Base-by-base conservation (phyloP, 2,329 filamentous ascomycete species). In the Thelonectria rubi region DNA sequence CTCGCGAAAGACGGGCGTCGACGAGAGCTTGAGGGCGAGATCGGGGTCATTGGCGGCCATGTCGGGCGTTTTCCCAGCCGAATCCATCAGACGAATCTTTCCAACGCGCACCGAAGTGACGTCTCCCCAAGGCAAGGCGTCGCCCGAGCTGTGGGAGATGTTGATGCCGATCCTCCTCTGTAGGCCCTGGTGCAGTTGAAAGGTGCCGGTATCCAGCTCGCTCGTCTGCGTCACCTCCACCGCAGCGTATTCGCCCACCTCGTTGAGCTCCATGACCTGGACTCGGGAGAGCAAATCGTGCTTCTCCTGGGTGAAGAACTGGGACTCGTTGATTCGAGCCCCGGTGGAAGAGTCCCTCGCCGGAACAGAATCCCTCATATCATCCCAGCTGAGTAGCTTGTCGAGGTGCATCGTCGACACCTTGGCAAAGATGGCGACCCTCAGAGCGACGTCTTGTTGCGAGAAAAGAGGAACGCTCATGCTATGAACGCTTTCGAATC, bases 301-400 rank as follows among this genome's bases (percentile, higher is more conserved):
- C 68, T 93, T 91, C 74, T 98, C 95, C 75, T 97, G 93, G 0
- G 90, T 92, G 71, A 90, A 97, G 74, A 96, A 99, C 68, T 99
- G 94, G 0, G 91, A 91, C 76, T 99, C 95, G 12, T 92, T 89
- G 66, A 99, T 89, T 11, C 95, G 86, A 21, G 91, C 84, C 43
- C 82, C 84, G 63, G 84, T 86, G 5, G 80, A 75, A 59, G 81
- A 83, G 43, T 81, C 81, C 57, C 85, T 84, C 64, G 86, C 84
- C 3, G 85, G 84, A 51, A 88, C 82, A 17, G 86, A 85, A 76
- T 99, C 94, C 60, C 94, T 89, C 89, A 99, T 97, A 72, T 98
- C 95, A 74, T 99, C 95, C 95, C 95, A 99, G 79, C 95, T 99
- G 12, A 97, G 86, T 52, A 99, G 84, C 80, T 97, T 98, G 77